Base-by-base conservation (phyloP, 495 filamentous ascomycete species). In the Pyronema domesticum region DNA sequence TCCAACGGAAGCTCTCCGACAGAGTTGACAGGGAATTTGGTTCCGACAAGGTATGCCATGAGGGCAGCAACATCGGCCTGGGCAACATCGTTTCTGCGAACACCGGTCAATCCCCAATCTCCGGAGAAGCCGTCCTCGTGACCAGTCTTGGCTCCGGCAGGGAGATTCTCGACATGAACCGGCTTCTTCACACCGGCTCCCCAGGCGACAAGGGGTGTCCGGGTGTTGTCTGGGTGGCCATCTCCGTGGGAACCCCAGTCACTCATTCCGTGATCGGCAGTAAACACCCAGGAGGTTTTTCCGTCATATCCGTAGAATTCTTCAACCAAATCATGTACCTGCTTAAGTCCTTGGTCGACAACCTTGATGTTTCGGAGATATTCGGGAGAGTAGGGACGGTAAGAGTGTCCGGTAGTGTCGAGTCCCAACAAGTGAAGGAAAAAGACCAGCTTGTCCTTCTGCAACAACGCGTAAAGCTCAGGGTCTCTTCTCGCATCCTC, bases 221-320 rank as follows among this genome's bases (percentile, higher is more conserved):
- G 75, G 1, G 91, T 99, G 59, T 99, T 99, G 65, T 99, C 86
- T 1, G 91, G 91, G 69, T 99, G 91, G 17, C 91, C 91, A 65
- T 99, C 91, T 43, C 91, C 91, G 64, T 99, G 91, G 57, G 86
- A 94, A 10, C 91, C 91, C 83, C 84, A 94, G 69, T 99, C 93
- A 64, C 85, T 95, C 89, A 99, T 99, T 9, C 91, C 91, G 70
- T 99, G 91, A 60, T 99, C 91, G 1, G 91, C 91, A 8, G 93
- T 99, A 67, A 99, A 99, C 11, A 99, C 79, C 63, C 85, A 99
- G 0, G 93, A 86, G 0, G 93, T 95, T 69, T 91, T 81, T 10
- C 75, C 83, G 65, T 99, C 93, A 44, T 58, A 9, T n/a, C 67
- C 73, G 62, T 95, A 99, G 65, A 96, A 99, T 23, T 88, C 78